Base-by-base conservation (phyloP, 2,329 filamentous ascomycete genomes). In the Knufia fluminis region DNA sequence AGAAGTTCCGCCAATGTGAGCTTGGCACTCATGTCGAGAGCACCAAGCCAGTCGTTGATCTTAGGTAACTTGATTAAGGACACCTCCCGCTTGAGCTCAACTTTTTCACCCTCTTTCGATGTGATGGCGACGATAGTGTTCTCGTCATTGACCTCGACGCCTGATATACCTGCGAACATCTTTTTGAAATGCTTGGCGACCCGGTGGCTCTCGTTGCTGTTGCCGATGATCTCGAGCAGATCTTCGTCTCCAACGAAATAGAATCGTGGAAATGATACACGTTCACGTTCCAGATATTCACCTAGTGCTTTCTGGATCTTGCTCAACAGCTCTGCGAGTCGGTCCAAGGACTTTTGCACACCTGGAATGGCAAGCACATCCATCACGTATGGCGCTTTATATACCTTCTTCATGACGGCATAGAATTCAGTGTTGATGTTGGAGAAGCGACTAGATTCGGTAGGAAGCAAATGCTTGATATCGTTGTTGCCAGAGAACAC, bases 211-310 rank as follows among this genome's bases (percentile, higher is more conserved):
- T 99, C 92, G 62, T 96, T 96, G 71, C 91, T 97, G 67, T 99
- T 99, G 64, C 92, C 92, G 57, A 99, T 99, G 70, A 99, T 99
- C 67, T 99, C 92, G 20, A 99, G 76, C 50, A 99, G 73, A 68
- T 99, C 92, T 64, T 99, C 94, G 61, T 99, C 94, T 66, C 92
- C 92, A 50, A 99, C 94, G 61, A 98, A 99, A 72, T 99, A 99
- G 74, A 99, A 99, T 51, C 92, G 83, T 39, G 92, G 92, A 71
- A 99, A 99, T 0, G 91, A 94, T 0, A 97, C 86, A 68, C 92
- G 83, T 69, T 99, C 92, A 62, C 92, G 90, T 68, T 99, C 94
- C 31, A 99, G 80, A 62, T 99, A 99, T 71, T 98, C 92, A 68
- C 92, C 92, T 8, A 98, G 79, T 2, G 94, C 94, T 70, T 98